Percentiles rank a stretch among this genome's conserved stretches.
Evolutionary conservation across 75 land plant genomes (phyloP).

Genomic region (Pseudotsuga menziesii): DNA sequence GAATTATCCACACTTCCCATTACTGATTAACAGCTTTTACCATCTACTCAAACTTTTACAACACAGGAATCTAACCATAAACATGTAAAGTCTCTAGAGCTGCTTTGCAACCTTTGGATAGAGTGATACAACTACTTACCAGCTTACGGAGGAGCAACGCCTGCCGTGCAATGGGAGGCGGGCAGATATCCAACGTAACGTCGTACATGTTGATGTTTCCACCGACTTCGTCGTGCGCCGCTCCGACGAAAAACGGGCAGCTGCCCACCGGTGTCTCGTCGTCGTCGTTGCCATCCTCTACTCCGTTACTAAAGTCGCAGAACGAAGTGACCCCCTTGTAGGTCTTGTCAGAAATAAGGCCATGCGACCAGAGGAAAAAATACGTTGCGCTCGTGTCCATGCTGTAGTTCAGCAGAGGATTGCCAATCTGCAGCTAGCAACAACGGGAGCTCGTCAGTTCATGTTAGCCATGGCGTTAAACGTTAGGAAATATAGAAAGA

Average conservation of each 20-base stretch:
- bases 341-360: constrained; percentile 21
- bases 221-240: constrained; percentile 14
- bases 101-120: no score
- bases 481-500: no score
- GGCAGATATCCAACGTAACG: constrained; percentile 22
- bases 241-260: constrained; percentile 11
- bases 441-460: background rate
- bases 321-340: constrained; percentile 11
- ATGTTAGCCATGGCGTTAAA: no score
- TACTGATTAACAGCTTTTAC: no score
- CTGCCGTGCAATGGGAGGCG: constrained; percentile 21
- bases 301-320: constrained; percentile 21
- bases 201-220: constrained; percentile 21
- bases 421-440: constrained; percentile 16
- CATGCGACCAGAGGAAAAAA: constrained; percentile 30
- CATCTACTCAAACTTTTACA: no score
- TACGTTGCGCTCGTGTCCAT: constrained; percentile 21
- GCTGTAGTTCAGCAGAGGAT: constrained; percentile 26
- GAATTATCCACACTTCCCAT: no score
- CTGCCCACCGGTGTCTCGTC: background rate
- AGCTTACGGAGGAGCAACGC: constrained; percentile 12
- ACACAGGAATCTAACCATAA: no score
- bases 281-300: background rate
- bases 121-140: background rate
- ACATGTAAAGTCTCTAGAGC: no score